Conservation (phyloP, 2,329 filamentous ascomycete species). For the Hypoxylon sp. region DNA sequence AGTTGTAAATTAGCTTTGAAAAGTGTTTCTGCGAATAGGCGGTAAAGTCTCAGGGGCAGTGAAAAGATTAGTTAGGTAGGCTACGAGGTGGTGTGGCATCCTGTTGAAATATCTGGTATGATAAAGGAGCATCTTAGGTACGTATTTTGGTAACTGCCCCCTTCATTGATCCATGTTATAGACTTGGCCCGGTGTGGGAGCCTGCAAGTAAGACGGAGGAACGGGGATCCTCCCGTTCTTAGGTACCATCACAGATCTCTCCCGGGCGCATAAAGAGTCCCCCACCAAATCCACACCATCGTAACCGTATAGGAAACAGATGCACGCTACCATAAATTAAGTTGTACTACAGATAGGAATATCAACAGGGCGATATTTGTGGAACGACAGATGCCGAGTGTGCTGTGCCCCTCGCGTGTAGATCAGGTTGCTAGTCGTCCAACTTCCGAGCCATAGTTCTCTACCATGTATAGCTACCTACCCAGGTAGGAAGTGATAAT, state of each 20-base stretch:
- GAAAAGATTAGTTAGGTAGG: background rate
- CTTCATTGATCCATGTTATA: background rate
- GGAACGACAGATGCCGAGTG: background rate
- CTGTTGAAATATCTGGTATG: constrained; percentile 1
- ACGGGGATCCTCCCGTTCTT: background rate
- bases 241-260: background rate
- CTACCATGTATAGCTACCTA: background rate
- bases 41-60: background rate
- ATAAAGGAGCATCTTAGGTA: background rate
- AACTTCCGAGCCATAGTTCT: background rate
- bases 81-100: background rate
- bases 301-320: background rate
- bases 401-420: background rate
- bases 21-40: background rate
- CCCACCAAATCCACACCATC: background rate
- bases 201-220: background rate
- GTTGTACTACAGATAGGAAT: background rate
- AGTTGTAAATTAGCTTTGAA: background rate
- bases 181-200: background rate
- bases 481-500: background rate
- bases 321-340: background rate
- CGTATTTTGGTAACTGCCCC: background rate
- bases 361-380: background rate
- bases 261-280: background rate
- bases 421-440: background rate